phyloP scores from a whole-genome alignment of 2,329 filamentous ascomycete genomes.

The Aureobasidium sp. region DNA sequence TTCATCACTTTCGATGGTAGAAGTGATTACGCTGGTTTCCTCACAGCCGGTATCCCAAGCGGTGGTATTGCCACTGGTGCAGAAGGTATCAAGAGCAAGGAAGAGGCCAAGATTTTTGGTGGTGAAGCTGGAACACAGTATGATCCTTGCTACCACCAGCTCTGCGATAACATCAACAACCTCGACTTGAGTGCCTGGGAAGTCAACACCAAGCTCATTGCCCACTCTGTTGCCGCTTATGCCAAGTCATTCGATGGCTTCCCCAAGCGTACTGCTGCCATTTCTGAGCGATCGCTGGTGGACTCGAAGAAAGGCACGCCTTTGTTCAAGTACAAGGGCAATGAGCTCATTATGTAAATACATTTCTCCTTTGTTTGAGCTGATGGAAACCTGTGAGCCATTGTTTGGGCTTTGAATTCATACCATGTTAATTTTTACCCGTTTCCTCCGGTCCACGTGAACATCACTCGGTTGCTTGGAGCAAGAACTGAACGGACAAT shows the following conservation, averaged over 20 bases:
- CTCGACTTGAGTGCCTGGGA: constrained; percentile 48
- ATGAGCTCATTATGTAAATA: neutral
- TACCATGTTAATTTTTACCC: neutral
- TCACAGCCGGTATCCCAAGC: constrained; percentile 56
- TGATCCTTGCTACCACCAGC: constrained; percentile 52
- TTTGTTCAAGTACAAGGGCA: constrained; percentile 4
- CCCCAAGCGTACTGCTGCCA: neutral
- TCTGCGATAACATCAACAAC: constrained; percentile 48
- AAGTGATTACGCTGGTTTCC: constrained; percentile 74
- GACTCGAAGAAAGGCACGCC: neutral
- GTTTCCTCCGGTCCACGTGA: too few relatives aligned
- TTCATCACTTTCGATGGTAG: constrained; percentile 71
- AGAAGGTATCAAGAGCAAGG: constrained; percentile 65
- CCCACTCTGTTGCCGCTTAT: constrained; percentile 62
- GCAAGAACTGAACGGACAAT: too few relatives aligned
- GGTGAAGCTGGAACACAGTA: constrained; percentile 55
- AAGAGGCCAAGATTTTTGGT: constrained; percentile 62
- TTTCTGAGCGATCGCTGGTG: neutral
- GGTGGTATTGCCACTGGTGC: constrained; percentile 74
- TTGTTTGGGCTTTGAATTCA: neutral
- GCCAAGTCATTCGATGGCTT: constrained; percentile 59
- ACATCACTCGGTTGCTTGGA: too few relatives aligned
- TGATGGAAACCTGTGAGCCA: neutral
- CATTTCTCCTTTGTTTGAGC: neutral
- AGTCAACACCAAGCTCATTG: constrained; percentile 53